phyloP scores from a whole-genome alignment of 176 grass and related monocot genomes.

The Oryza nivara region DNA sequence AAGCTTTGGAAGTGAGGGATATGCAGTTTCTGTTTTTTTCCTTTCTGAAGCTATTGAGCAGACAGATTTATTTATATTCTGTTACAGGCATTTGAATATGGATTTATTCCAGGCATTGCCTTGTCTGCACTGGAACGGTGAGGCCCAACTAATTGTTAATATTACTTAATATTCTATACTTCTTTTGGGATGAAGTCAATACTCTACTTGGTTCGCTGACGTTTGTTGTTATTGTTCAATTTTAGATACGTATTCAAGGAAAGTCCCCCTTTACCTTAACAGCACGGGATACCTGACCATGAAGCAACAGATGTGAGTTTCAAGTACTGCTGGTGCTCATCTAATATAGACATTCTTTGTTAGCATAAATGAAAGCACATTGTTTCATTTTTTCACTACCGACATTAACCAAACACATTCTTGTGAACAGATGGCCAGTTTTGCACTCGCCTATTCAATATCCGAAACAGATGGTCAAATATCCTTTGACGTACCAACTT shows the following conservation, averaged over 20 bases:
- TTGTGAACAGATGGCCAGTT: constrained; percentile 57
- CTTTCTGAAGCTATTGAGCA: constrained; percentile 9
- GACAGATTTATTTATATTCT: constrained; percentile 29
- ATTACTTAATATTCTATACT: not conserved
- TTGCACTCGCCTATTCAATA: constrained; percentile 66
- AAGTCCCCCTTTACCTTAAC: constrained; percentile 79
- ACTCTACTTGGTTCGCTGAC: constrained; percentile 33
- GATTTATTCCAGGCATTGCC: constrained; percentile 84
- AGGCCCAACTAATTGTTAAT: constrained; percentile 25
- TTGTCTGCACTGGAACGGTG: constrained; percentile 95
- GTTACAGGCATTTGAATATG: constrained; percentile 87
- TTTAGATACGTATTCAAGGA: constrained; percentile 87
- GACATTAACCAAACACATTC: constrained; percentile 38
- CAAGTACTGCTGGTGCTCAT: not conserved
- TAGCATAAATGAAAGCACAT: not conserved
- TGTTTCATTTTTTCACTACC: not conserved
- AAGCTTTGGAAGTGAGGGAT: not conserved
- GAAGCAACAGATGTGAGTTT: constrained; percentile 86
- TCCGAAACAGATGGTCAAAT: constrained; percentile 82
- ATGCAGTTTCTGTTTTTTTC: not conserved
- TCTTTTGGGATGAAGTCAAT: not conserved
- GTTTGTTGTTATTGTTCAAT: constrained; percentile 16
- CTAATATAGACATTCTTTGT: constrained; percentile 30
- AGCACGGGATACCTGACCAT: constrained; percentile 91
- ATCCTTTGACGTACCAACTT: constrained; percentile 91